Evolutionary conservation across 441 rosid genomes (phyloP), one percentile per base, ranked within the genome.

Genomic region (Codiaeum variegatum): DNA sequence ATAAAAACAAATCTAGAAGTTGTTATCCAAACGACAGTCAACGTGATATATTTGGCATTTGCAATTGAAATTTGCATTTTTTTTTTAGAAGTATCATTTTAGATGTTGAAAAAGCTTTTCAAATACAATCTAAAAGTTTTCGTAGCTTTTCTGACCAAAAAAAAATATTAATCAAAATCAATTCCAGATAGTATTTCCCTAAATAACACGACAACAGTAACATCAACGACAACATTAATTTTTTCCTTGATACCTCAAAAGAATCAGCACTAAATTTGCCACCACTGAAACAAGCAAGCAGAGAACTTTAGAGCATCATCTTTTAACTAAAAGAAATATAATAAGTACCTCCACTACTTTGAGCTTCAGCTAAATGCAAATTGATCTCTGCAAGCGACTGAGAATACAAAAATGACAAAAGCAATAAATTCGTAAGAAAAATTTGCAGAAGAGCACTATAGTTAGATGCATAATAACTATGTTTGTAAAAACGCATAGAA

Each of bases 321-420:
- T 69, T 60, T 74, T 31, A 74, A 67, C 62, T 34, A 73, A 74
- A 40, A 51, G 29, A 46, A 66, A 64, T 62, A 76, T 12, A 78
- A 64, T 73, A 60, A 26, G 65, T 84, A 95, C 98, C 99, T 95
- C 97, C 97, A 62, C 80, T 87, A 70, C 78, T 87, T 84, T 88
- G 95, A 69, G 89, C 92, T 84, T 93, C 98, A 66, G 85, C 81
- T 77, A 90, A 73, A 82, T 84, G 94, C 82, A 79, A 46, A 78
- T 93, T 95, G 84, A 91, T 93, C 87, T 93, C 99, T 24, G 83
- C 91, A 79, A 95, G 97, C 11, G 97, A 95, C 98, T 94, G 85
- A 70, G 79, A 83, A 86, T 63, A 75, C 47, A 81, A 70, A 77
- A 78, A 59, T 29, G 63, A 79, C 64, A 76, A 75, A 54, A 82